Percentiles rank a stretch among this genome's conserved stretches.
phyloP scores from a whole-genome alignment of 129 eudicot genomes.

The Tagetes patula region DNA sequence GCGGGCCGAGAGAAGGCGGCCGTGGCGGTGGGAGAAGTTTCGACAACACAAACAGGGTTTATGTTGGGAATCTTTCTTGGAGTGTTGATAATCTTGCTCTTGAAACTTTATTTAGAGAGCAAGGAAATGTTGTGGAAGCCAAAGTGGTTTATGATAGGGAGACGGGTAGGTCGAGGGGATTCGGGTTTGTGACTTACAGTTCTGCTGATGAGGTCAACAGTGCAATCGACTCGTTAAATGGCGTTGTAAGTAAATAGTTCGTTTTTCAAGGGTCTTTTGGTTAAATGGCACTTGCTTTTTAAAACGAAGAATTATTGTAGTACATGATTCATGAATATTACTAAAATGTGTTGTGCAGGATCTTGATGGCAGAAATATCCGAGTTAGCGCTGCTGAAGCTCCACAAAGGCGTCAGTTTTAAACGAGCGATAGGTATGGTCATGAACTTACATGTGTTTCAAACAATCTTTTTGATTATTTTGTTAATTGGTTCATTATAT shows the following conservation, averaged over 20 bases:
- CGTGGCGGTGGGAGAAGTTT: slow-evolving; percentile 39
- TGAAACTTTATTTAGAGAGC: slow-evolving; percentile 70
- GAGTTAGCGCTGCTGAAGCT: slow-evolving; percentile 84
- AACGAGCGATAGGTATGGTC: slow-evolving; percentile 11
- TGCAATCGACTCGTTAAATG: slow-evolving; percentile 74
- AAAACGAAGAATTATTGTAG: background rate
- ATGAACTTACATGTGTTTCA: background rate
- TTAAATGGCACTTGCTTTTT: background rate
- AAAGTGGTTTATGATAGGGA: slow-evolving; percentile 91
- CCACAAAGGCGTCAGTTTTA: slow-evolving; percentile 61
- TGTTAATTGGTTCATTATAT: background rate
- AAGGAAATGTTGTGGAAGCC: slow-evolving; percentile 81
- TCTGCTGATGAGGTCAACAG: slow-evolving; percentile 75
- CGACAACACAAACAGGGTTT: slow-evolving; percentile 63
- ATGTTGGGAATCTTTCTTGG: slow-evolving; percentile 93
- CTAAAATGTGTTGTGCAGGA: slow-evolving; percentile 47
- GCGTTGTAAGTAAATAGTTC: slow-evolving; percentile 41
- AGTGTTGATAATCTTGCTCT: slow-evolving; percentile 78
- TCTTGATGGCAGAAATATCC: slow-evolving; percentile 76
- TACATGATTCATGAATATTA: background rate
- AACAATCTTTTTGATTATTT: background rate
- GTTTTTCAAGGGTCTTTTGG: slow-evolving; percentile 21
- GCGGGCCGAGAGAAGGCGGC: slow-evolving; percentile 51
- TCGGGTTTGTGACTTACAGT: slow-evolving; percentile 84
- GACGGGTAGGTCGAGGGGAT: slow-evolving; percentile 92